phyloP scores from a whole-genome alignment of 2,329 filamentous ascomycete species.

The Incumbomyces lentus region DNA sequence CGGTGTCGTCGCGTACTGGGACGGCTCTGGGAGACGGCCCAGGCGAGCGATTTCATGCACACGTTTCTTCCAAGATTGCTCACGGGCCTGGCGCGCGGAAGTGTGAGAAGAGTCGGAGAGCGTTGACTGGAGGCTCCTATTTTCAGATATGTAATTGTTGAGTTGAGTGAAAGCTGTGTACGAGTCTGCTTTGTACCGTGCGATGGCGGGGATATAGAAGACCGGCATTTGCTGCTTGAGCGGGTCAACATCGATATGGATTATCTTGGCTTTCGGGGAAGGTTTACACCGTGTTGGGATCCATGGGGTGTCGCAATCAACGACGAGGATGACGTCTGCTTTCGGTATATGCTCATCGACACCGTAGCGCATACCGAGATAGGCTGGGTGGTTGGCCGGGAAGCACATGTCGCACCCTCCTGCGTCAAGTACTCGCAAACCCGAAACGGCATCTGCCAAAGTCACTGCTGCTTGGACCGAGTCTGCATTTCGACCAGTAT shows the following conservation, averaged over 20 bases:
- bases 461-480: constrained; percentile 36
- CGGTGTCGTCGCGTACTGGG: constrained; percentile 46
- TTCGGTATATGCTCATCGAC: constrained; percentile 61
- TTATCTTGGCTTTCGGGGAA: constrained; percentile 45
- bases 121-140: constrained; percentile 34
- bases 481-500: constrained; percentile 37
- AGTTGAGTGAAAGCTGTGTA: constrained; percentile 59
- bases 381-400: constrained; percentile 41
- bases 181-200: constrained; percentile 57
- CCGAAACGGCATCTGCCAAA: constrained; percentile 38
- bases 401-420: constrained; percentile 45
- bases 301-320: constrained; percentile 91
- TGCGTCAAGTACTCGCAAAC: constrained; percentile 42
- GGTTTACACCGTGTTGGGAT: constrained; percentile 66
- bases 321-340: constrained; percentile 73
- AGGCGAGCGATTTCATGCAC: constrained; percentile 50
- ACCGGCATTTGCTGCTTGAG: constrained; percentile 64
- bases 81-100: constrained; percentile 34
- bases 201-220: constrained; percentile 57
- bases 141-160: constrained; percentile 46
- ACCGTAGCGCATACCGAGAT: constrained; percentile 63
- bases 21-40: constrained; percentile 42
- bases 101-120: constrained; percentile 27
- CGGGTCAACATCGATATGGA: constrained; percentile 57
- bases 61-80: constrained; percentile 48